Evolutionary conservation across 2,329 filamentous ascomycete genomes (phyloP).

Genomic region (Hypoxylon sp.): DNA sequence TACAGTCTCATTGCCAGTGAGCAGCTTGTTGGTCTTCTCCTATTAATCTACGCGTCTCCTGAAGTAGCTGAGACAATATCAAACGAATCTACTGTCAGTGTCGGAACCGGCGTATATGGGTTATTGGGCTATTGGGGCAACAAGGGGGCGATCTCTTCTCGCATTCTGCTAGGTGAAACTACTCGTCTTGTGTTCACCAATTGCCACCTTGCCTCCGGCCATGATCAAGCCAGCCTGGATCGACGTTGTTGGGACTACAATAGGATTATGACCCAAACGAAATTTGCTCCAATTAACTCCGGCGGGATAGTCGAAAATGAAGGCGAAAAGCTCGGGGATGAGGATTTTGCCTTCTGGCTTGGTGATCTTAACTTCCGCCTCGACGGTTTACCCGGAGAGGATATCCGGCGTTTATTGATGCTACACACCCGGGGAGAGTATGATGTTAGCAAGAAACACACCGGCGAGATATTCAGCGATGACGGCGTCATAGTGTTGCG

Average conservation of each 20-base stretch:
- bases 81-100: conserved; percentile 83
- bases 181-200: conserved; percentile 93
- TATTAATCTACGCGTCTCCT: conserved; percentile 89
- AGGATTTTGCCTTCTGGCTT: conserved; percentile 96
- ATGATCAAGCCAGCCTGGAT: conserved; percentile 82
- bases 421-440: conserved; percentile 87
- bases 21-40: conserved; percentile 87
- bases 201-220: conserved; percentile 89
- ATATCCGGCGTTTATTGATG: conserved; percentile 87
- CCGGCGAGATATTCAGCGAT: conserved; percentile 60
- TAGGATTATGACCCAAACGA: conserved; percentile 82
- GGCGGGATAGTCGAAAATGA: conserved; percentile 76
- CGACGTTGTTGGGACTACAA: conserved; percentile 90
- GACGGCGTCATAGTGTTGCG: conserved; percentile 67
- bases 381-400: conserved; percentile 88
- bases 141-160: conserved; percentile 88
- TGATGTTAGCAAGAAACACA: conserved; percentile 65
- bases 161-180: conserved; percentile 89
- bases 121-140: conserved; percentile 95
- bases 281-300: conserved; percentile 81
- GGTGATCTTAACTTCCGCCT: conserved; percentile 96
- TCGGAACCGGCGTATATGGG: conserved; percentile 91
- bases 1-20: conserved; percentile 85
- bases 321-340: conserved; percentile 81
- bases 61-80: conserved; percentile 80